Evolutionary conservation across 108 stramenopile species (phyloP), one percentile per base, ranked within the genome.

Genomic region (Pseudonitzschia multiseries): DNA sequence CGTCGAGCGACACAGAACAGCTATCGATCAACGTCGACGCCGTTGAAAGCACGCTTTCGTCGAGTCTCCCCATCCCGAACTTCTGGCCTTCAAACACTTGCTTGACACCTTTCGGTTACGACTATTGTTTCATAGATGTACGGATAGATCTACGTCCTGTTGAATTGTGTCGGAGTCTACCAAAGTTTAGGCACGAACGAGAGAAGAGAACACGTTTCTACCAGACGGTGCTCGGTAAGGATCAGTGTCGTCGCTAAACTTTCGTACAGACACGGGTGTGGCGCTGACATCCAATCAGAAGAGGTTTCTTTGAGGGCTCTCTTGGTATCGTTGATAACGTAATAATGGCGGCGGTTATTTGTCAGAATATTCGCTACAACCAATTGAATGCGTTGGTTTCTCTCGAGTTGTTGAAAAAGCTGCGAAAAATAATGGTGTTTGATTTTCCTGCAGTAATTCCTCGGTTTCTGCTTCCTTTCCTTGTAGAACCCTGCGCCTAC

Each of bases 11-110:
- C 5, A 18, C 28, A 17, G 32, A 26, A 42, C 61, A 62, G 36
- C 61, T 62, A 33, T 40, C 61, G 61, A 62, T 33, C 61, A 62
- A 40, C 4, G 61, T 62, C 32, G 61, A 62, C 10, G 61, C 61
- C 18, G 32, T 62, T n/a, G 61, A 62, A 4, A 62, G 22, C 54
- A 56, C 2, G 10, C 54, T 56, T 56, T 56, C 54, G 20, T 56
- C 54, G 1, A 56, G 21, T 24, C n/a, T 56, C 5, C 54, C 54
- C 54, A 56, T 56, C 21, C 24, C 5, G 54, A 56, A 56, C 17
- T 18, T 2, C 13, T 48, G 18, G 46, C 46, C 1, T 10, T 36
- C 4, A 36, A 36, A 2, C 2, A 36, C 6, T 36, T 36, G 36
- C 2, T 36, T 36, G n/a, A n/a, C n/a, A n/a, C 6, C 36, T 36